phyloP scores from a whole-genome alignment of 116 monocot genomes.

The Papilionanthe hybrid region DNA sequence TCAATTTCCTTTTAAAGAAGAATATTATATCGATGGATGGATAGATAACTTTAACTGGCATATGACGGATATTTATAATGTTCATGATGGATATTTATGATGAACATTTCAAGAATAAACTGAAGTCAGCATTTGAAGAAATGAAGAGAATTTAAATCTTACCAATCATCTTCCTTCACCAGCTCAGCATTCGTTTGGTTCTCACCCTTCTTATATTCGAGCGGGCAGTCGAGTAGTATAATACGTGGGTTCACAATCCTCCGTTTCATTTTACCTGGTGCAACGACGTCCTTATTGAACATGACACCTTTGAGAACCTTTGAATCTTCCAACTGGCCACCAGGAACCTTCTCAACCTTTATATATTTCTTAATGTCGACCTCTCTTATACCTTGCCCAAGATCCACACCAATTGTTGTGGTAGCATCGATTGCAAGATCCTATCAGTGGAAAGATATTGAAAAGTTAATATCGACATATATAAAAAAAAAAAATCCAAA shows the following conservation, averaged over 20 bases:
- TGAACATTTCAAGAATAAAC: not conserved
- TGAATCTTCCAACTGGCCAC: constrained; percentile 93
- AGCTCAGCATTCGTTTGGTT: constrained; percentile 97
- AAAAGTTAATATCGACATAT: no score
- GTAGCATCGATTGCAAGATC: constrained; percentile 98
- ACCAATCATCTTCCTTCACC: constrained; percentile 96
- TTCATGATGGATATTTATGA: no score
- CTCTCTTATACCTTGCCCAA: constrained; percentile 81
- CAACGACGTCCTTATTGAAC: constrained; percentile 95
- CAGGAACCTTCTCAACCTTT: constrained; percentile 91
- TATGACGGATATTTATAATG: no score
- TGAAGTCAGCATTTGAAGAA: not conserved
- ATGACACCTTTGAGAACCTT: constrained; percentile 90
- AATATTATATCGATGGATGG: no score
- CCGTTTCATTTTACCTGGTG: constrained; percentile 91
- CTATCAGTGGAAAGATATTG: constrained; percentile 17
- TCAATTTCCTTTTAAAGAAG: no score
- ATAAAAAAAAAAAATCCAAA: not conserved
- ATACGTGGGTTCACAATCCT: constrained; percentile 86
- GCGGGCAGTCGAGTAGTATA: constrained; percentile 89
- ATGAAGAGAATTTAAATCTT: constrained; percentile 10
- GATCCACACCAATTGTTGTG: constrained; percentile 74
- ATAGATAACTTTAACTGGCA: not conserved
- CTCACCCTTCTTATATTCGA: constrained; percentile 98
- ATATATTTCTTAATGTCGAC: constrained; percentile 95